Conservation (phyloP, 1,284 basidiomycete species). For the Apiotrichum sp. region DNA sequence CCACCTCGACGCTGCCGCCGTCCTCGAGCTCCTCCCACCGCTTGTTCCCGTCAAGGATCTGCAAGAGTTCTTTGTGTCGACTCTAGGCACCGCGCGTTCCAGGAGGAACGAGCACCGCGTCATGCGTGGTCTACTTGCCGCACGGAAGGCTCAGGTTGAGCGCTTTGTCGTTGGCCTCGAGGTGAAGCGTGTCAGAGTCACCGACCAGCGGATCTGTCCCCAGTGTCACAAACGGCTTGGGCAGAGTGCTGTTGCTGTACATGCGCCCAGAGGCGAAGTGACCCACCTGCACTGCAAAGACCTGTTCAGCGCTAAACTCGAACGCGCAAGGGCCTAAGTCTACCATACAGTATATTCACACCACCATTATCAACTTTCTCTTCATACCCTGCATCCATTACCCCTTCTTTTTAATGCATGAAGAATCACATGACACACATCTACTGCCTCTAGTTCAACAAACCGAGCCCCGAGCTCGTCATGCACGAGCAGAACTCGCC, state of each 20-base stretch:
- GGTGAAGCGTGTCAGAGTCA: slow-evolving; percentile 76
- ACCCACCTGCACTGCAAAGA: slow-evolving; percentile 92
- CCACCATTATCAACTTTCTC: not conserved
- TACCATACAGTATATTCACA: too few relatives aligned
- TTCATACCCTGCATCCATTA: slow-evolving; percentile 3
- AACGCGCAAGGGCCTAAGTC: slow-evolving; percentile 16
- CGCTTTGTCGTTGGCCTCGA: slow-evolving; percentile 67
- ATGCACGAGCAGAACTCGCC: slow-evolving; percentile 50
- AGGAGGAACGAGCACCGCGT: slow-evolving; percentile 16
- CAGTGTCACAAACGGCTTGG: slow-evolving; percentile 93
- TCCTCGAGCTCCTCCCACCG: slow-evolving; percentile 79
- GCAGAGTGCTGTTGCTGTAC: slow-evolving; percentile 89
- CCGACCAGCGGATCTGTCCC: slow-evolving; percentile 86
- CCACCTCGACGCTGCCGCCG: slow-evolving; percentile 69
- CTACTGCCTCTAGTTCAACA: not conserved
- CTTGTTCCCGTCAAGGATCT: slow-evolving; percentile 75
- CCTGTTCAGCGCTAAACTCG: slow-evolving; percentile 54
- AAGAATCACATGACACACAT: not conserved
- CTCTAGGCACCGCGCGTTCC: slow-evolving; percentile 51
- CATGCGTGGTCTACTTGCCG: slow-evolving; percentile 8
- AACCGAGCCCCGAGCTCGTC: slow-evolving; percentile 48
- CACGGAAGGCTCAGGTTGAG: slow-evolving; percentile 61
- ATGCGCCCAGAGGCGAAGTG: slow-evolving; percentile 81
- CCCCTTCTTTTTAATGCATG: not conserved
- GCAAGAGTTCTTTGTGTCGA: slow-evolving; percentile 68